Percentiles rank a stretch among this genome's conserved stretches.
Evolutionary conservation across 495 filamentous ascomycete species (phyloP).

Genomic region (Alectoria sarmentosa): DNA sequence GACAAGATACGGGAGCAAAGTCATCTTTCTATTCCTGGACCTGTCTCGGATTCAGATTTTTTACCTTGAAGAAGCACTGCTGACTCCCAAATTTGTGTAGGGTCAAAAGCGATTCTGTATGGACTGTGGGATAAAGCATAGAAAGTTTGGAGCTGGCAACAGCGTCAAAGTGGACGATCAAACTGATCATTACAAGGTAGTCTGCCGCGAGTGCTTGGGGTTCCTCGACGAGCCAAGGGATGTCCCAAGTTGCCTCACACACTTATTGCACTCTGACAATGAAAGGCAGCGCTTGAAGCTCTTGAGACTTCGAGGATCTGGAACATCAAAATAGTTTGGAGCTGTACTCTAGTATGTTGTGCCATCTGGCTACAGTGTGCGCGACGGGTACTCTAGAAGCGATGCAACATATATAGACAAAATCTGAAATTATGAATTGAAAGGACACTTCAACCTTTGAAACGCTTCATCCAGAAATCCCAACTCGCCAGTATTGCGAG

Average conservation of each 20-base stretch:
- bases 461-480: neutral
- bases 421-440: neutral
- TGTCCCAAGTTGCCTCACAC: neutral
- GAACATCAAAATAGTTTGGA: neutral
- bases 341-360: neutral
- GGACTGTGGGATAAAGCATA: neutral
- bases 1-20: too few species aligned
- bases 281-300: neutral
- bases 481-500: neutral
- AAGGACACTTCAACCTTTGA: neutral
- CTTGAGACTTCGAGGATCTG: neutral
- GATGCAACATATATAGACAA: neutral
- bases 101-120: slow-evolving; percentile 2
- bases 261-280: neutral
- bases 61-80: too few species aligned
- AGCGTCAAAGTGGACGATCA: neutral
- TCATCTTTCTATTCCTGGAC: too few species aligned
- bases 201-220: neutral
- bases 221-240: slow-evolving; percentile 3
- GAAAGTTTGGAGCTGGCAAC: slow-evolving; percentile 8
- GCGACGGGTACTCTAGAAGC: neutral
- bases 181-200: slow-evolving; percentile 2
- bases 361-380: neutral
- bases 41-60: too few species aligned
- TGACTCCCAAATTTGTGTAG: too few species aligned